Evolutionary conservation across 352 stramenopile genomes (phyloP), one percentile per base, ranked within the genome.

Genomic region (Phytophthora idaei): DNA sequence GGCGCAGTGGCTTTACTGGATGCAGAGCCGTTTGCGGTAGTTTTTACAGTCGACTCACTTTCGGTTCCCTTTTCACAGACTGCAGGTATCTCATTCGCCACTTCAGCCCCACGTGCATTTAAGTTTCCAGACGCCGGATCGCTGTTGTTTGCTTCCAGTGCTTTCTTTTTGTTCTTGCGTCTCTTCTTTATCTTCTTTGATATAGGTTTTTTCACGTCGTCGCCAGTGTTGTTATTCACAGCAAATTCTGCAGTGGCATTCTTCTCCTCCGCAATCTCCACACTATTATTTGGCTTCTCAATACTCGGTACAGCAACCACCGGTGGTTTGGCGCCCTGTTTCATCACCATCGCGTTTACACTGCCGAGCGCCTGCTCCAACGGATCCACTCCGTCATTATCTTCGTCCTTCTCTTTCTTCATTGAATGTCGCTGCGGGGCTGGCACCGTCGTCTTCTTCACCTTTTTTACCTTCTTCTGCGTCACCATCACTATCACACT

Each of bases 401-500:
- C 45, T 21, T 51, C 14, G 34, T 31, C 25, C 29, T 17, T 14
- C 25, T 31, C 25, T 5, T 36, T 36, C 10, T 51, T 51, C 45
- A 10, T 32, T 17, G 25, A 7, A 51, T 51, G n/a, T 29, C 2
- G 5, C 17, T 28, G n/a, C 10, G 36, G 36, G 8, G 11, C 12
- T 42, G 6, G 36, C 21, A 29, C n/a, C n/a, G 42, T 29, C 10
- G 11, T 49, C 7, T 49, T 29, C 17, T 29, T 49, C n/a, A 49
- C 46, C 27, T 37, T 52, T 37, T 21, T 34, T 14, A n/a, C 17
- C 25, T 52, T 55, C 48, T 42, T 39, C 27, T 67, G 61, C 6
- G 28, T 60, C 8, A 8, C 57, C n/a, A 76, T 67, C 32, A 77
- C 69, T 45, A 77, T 78, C 41, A 82, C 63, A n/a, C 60, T 75